Percentiles rank a stretch among this genome's conserved stretches.
Conservation (phyloP, 768 basidiomycete species). For the Coprinopsis strossmayeri region DNA sequence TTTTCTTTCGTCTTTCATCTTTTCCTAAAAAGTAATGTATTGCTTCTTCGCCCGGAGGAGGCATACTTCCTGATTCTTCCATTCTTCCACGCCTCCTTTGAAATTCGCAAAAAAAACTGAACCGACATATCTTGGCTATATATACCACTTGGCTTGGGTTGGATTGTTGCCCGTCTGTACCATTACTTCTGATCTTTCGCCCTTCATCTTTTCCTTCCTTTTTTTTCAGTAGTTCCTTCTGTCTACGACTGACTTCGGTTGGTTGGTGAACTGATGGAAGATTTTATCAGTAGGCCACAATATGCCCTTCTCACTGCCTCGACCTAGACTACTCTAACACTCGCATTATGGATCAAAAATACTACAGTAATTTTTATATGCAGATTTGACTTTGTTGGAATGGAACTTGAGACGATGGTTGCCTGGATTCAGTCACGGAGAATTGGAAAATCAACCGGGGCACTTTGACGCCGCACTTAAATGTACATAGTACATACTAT, state of each 20-base stretch:
- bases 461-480: too few relatives aligned
- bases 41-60: not conserved
- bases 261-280: not conserved
- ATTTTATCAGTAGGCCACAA: not conserved
- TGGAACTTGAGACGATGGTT: too few relatives aligned
- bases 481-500: too few relatives aligned
- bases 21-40: slow-evolving; percentile 8
- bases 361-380: slow-evolving; percentile 8
- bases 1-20: slow-evolving; percentile 1
- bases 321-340: slow-evolving; percentile 14
- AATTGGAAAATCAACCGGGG: too few relatives aligned
- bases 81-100: not conserved
- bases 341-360: slow-evolving; percentile 9
- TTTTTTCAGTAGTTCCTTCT: not conserved
- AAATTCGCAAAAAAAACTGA: slow-evolving; percentile 4
- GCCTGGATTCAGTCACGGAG: too few relatives aligned
- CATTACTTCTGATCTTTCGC: not conserved
- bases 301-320: not conserved
- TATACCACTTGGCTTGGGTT: slow-evolving; percentile 9
- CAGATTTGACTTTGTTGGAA: not conserved
- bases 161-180: slow-evolving; percentile 4
- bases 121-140: slow-evolving; percentile 7
- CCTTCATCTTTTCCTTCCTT: slow-evolving; percentile 3
- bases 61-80: slow-evolving; percentile 6
- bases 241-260: too few relatives aligned